phyloP scores from a whole-genome alignment of 352 stramenopile genomes.

The Phytophthora europaea region DNA sequence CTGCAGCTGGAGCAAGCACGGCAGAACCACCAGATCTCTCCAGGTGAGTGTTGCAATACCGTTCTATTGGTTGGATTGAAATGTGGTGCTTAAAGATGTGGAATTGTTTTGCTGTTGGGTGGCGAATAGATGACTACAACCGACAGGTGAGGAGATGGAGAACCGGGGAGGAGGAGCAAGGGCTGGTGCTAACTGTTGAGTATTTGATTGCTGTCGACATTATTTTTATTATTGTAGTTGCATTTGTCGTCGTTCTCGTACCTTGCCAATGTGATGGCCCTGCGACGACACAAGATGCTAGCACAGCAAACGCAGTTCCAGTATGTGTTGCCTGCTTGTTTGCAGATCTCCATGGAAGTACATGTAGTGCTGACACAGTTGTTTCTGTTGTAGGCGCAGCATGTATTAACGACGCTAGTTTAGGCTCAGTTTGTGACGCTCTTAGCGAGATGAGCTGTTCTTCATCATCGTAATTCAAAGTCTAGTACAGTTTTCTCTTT shows the following conservation, averaged over 20 bases:
- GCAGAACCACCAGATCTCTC: slow-evolving; percentile 54
- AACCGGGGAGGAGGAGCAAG: not conserved
- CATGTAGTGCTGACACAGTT: not conserved
- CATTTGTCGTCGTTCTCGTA: slow-evolving; percentile 66
- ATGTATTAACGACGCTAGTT: slow-evolving; percentile 45
- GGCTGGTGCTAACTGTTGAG: not conserved
- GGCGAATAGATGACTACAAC: slow-evolving; percentile 54
- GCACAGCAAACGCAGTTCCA: slow-evolving; percentile 38
- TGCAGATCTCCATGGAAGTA: not conserved
- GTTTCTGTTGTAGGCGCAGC: slow-evolving; percentile 40
- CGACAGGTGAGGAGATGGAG: slow-evolving; percentile 39
- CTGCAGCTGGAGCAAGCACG: slow-evolving; percentile 54
- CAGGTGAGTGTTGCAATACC: slow-evolving; percentile 21
- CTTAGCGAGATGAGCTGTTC: too few species aligned
- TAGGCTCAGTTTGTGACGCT: too few species aligned
- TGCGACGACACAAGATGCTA: slow-evolving; percentile 51
- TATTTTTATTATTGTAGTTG: slow-evolving; percentile 25
- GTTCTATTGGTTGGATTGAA: not conserved
- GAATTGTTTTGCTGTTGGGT: not conserved
- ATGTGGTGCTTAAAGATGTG: not conserved
- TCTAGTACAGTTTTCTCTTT: too few species aligned
- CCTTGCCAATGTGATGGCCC: slow-evolving; percentile 64
- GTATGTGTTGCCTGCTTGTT: slow-evolving; percentile 17
- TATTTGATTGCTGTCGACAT: not conserved
- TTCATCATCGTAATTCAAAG: too few species aligned